Conservation (phyloP, 148 eudicot genomes). For the Cornus kousa region DNA sequence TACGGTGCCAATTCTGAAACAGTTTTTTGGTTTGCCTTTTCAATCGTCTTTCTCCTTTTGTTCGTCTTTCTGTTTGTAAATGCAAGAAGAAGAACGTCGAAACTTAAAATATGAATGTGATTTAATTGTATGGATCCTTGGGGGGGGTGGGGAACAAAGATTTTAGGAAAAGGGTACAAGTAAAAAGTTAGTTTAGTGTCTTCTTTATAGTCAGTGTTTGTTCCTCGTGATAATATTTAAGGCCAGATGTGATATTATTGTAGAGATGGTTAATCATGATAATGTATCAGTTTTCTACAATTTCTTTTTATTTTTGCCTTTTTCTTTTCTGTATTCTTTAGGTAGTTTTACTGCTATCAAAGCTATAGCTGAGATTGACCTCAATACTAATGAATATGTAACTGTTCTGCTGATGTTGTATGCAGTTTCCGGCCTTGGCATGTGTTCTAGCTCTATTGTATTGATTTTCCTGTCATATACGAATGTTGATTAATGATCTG, state of each 20-base stretch:
- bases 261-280: slow-evolving; percentile 4
- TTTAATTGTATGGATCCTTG: not conserved
- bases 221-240: not conserved
- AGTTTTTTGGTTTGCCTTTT: slow-evolving; percentile 25
- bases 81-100: slow-evolving; percentile 59
- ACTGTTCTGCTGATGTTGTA: no score
- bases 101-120: slow-evolving; percentile 28
- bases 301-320: not conserved
- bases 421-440: no score
- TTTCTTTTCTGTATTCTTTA: not conserved
- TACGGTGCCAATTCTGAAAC: slow-evolving; percentile 34
- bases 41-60: slow-evolving; percentile 26
- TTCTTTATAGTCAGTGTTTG: not conserved
- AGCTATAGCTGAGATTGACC: not conserved
- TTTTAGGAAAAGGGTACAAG: not conserved
- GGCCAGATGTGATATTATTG: slow-evolving; percentile 21
- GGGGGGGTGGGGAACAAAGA: not conserved
- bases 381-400: no score
- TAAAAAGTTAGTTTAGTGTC: not conserved
- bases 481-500: no score
- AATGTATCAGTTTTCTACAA: not conserved
- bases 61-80: slow-evolving; percentile 43
- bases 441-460: no score
- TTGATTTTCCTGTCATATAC: no score
- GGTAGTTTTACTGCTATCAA: not conserved